A percentile compares a stretch with the other conserved stretches of the same genome.
Conservation (phyloP, 2,329 filamentous ascomycete species). For the Tolypocladium endophyticum region DNA sequence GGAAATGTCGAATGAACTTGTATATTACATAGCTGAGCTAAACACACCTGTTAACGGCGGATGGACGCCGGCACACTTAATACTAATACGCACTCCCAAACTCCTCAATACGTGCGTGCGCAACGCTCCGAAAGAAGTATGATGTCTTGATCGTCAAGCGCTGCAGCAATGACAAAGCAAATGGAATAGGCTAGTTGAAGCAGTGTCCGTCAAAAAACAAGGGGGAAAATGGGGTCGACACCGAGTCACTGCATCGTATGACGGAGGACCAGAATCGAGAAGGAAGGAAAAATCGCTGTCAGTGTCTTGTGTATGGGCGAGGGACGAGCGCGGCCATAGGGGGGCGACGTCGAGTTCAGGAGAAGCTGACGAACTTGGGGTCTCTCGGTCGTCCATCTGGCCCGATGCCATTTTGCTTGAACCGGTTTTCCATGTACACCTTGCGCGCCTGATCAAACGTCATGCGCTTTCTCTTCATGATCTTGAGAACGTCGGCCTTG, state of each 20-base stretch:
- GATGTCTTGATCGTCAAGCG: neutral
- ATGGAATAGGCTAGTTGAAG: neutral
- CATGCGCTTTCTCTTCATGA: conserved; percentile 80
- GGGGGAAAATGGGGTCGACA: neutral
- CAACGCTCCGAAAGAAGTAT: neutral
- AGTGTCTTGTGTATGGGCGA: neutral
- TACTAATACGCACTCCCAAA: conserved; percentile 10
- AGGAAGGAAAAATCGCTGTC: neutral
- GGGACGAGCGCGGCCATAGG: neutral
- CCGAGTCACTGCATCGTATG: neutral
- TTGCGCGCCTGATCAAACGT: conserved; percentile 85
- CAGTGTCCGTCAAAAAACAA: neutral
- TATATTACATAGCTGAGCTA: conserved; percentile 8
- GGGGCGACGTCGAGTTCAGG: conserved; percentile 10
- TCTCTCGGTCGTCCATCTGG: conserved; percentile 80
- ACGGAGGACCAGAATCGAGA: neutral
- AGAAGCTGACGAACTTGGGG: conserved; percentile 91
- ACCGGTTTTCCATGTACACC: conserved; percentile 74
- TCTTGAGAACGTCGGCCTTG: conserved; percentile 73
- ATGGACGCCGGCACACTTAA: conserved; percentile 5
- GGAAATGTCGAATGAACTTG: conserved; percentile 7
- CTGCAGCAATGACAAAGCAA: neutral
- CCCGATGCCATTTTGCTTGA: conserved; percentile 80
- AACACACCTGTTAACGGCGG: conserved; percentile 3
- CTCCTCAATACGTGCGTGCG: conserved; percentile 6